phyloP scores from a whole-genome alignment of 2,329 filamentous ascomycete species.

The Neurospora sp. region DNA sequence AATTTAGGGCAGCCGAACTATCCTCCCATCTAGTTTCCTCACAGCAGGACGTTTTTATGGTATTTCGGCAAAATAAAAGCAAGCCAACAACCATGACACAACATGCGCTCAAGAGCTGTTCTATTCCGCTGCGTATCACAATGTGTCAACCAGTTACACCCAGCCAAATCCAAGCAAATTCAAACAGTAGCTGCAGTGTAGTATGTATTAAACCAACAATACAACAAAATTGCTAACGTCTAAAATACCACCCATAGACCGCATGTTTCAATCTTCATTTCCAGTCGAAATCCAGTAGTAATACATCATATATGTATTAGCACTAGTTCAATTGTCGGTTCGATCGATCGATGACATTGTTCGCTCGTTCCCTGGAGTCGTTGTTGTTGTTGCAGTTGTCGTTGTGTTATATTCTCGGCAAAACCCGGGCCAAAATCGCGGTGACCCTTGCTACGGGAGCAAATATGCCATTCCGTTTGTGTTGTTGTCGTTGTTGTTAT shows the following conservation, averaged over 20 bases:
- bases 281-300: neutral
- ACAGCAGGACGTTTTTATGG: no score
- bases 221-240: neutral
- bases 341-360: neutral
- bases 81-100: no score
- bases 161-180: neutral
- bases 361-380: neutral
- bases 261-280: neutral
- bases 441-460: neutral
- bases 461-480: neutral
- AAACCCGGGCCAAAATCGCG: neutral
- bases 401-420: neutral
- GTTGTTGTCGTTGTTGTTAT: neutral
- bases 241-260: neutral
- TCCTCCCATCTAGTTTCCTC: no score
- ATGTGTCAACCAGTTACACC: neutral
- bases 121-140: no score
- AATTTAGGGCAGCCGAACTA: no score
- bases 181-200: neutral
- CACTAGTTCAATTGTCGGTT: neutral
- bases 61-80: no score
- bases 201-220: neutral
- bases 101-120: no score
- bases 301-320: neutral
- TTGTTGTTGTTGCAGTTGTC: neutral